Evolutionary conservation across 2,329 filamentous ascomycete species (phyloP).

Genomic region (Trichoderma aggressivum): DNA sequence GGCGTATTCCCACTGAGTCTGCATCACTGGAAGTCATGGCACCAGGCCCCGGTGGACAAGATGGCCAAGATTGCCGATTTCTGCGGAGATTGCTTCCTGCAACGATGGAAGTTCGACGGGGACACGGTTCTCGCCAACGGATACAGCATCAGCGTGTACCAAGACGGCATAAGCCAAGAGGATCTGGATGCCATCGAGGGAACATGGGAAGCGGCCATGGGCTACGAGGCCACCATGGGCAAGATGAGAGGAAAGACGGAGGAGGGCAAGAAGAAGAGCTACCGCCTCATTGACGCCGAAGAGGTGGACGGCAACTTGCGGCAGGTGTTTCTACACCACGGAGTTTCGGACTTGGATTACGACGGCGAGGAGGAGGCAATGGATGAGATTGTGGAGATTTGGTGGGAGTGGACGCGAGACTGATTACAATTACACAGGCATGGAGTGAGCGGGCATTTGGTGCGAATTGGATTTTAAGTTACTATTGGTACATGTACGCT

Average conservation of each 20-base stretch:
- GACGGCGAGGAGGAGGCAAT: conserved; percentile 38
- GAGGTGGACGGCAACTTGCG: conserved; percentile 43
- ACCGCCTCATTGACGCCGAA: conserved; percentile 44
- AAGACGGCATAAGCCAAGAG: conserved; percentile 36
- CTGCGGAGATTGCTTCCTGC: conserved; percentile 59
- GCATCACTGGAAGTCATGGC: conserved; percentile 64
- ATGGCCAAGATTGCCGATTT: conserved; percentile 28
- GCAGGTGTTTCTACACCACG: conserved; percentile 51
- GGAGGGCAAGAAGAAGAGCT: conserved; percentile 49
- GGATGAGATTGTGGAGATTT: conserved; percentile 48
- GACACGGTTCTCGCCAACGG: conserved; percentile 56
- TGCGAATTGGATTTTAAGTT: not conserved
- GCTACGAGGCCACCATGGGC: conserved; percentile 53
- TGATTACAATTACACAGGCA: not conserved
- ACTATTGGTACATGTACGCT: not conserved
- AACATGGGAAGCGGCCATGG: conserved; percentile 50
- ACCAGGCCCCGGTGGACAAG: conserved; percentile 39
- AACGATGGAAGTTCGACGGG: conserved; percentile 49
- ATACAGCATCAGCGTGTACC: conserved; percentile 53
- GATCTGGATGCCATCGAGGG: conserved; percentile 49
- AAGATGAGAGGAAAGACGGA: conserved; percentile 42
- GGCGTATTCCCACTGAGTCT: conserved; percentile 53
- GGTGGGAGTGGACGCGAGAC: conserved; percentile 37
- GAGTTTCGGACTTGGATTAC: conserved; percentile 18
- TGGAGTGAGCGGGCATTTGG: not conserved